Evolutionary conservation across 805 yeast species (phyloP).

Genomic region (Hanseniaspora taiwanica): DNA sequence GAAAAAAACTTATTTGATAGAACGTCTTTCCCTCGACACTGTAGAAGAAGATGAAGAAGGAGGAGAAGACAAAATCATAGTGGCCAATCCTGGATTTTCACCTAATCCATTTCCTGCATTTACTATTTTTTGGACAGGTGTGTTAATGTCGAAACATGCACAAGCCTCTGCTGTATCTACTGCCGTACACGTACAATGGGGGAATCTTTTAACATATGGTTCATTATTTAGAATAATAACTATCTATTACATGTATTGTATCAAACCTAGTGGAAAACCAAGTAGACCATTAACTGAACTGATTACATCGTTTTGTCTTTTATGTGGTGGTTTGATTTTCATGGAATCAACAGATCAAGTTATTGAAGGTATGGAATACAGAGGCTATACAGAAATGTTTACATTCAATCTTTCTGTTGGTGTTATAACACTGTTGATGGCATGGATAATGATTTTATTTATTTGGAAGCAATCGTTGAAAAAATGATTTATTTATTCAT

Average conservation of each 20-base stretch:
- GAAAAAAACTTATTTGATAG: too few relatives aligned
- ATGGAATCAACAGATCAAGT: conserved; percentile 87
- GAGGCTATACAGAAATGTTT: conserved; percentile 82
- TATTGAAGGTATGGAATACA: conserved; percentile 64
- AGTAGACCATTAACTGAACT: conserved; percentile 80
- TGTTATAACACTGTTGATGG: conserved; percentile 62
- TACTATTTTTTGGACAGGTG: conserved; percentile 93
- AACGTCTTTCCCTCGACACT: too few relatives aligned
- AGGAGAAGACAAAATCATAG: conserved; percentile 10
- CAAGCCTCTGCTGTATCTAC: conserved; percentile 76
- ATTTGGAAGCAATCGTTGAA: conserved; percentile 43
- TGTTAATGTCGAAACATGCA: conserved; percentile 86
- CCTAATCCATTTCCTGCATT: conserved; percentile 92
- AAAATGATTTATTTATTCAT: too few relatives aligned
- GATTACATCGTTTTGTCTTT: conserved; percentile 59
- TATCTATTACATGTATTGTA: conserved; percentile 32
- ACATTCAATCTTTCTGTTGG: conserved; percentile 83
- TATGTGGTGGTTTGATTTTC: conserved; percentile 84
- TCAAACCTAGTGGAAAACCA: conserved; percentile 29
- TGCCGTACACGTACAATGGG: conserved; percentile 84
- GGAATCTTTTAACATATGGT: conserved; percentile 67
- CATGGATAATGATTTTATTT: conserved; percentile 69
- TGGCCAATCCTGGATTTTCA: conserved; percentile 59
- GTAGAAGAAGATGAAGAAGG: conserved; percentile 9
- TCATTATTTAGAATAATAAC: conserved; percentile 65